phyloP scores from a whole-genome alignment of 1,139 yeast genomes.

The Candida glucosophila region DNA sequence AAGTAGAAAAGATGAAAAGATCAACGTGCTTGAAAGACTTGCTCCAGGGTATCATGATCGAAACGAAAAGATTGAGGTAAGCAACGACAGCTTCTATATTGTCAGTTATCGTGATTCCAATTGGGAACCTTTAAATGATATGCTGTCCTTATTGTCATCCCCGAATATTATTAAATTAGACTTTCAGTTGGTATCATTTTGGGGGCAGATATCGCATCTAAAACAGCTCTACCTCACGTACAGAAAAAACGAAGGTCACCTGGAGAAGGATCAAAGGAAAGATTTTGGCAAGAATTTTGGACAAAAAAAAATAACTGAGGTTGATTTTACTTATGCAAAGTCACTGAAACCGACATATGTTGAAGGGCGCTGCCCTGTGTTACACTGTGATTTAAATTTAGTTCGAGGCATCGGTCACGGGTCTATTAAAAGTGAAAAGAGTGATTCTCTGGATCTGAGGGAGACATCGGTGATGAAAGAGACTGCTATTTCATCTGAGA shows the following conservation, averaged over 20 bases:
- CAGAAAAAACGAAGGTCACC: slow-evolving; percentile 17
- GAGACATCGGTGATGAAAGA: slow-evolving; percentile 36
- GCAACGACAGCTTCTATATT: slow-evolving; percentile 11
- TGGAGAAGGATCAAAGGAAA: not conserved
- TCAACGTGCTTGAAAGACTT: slow-evolving; percentile 10
- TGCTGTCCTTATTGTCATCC: too few species aligned
- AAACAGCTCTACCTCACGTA: slow-evolving; percentile 34
- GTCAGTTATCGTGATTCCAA: not conserved
- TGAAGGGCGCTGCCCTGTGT: not conserved
- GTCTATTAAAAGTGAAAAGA: not conserved
- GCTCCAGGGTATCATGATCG: slow-evolving; percentile 7
- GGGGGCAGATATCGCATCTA: slow-evolving; percentile 33
- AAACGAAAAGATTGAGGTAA: slow-evolving; percentile 9
- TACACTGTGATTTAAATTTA: not conserved
- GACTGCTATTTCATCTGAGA: slow-evolving; percentile 22
- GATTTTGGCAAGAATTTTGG: not conserved
- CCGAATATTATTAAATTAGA: slow-evolving; percentile 31
- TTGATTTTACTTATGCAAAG: slow-evolving; percentile 20
- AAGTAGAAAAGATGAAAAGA: slow-evolving; percentile 3
- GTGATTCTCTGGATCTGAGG: slow-evolving; percentile 4
- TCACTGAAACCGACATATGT: too few species aligned
- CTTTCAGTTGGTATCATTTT: slow-evolving; percentile 32
- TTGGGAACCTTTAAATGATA: too few species aligned
- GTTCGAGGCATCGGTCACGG: not conserved
- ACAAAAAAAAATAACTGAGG: slow-evolving; percentile 10